Evolutionary conservation across 2,329 filamentous ascomycete species (phyloP), one percentile per base, ranked within the genome.

Genomic region (Colletotrichum sp.): DNA sequence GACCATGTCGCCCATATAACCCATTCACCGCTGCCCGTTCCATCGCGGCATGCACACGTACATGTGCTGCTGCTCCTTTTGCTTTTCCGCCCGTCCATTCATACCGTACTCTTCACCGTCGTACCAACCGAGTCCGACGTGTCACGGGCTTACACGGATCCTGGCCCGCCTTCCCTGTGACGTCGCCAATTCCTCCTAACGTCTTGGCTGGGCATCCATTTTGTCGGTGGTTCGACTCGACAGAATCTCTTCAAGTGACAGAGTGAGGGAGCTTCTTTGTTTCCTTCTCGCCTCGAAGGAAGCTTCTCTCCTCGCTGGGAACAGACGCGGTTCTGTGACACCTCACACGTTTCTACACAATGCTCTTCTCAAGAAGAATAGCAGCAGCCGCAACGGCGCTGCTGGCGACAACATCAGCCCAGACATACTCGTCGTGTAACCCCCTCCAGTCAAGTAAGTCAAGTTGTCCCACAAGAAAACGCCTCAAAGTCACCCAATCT

Each of bases 341-440:
- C 12, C 24, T 49, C 15, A 62, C 30, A 64, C 63, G 39, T 21
- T 66, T 26, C 52, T 60, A 65, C 36, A 69, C 26, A 18, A 77
- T 78, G 76, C 49, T 76, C 62, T 76, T 78, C 34, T 67, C 70
- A 52, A 66, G 32, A 21, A 69, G 69, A 63, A 32, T 57, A 60
- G 30, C 80, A 9, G 79, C 79, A 24, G 79, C 79, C 8, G 67
- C 77, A 6, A 74, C 79, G 55, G 78, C 83, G 55, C 73, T 84
- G 49, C 65, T 80, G 30, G 75, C 77, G 28, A 72, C 79, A 28
- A 82, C 75, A 30, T 80, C 81, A 34, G 85, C 85, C 8, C 86
- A 87, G 75, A 87, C 86, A 72, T 87, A 82, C 79, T 86, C 85
- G 70, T 79, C 77, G 75, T 87, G 86, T 78, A 87, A 87, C 69